Evolutionary conservation across 345 rosid genomes (phyloP).

Genomic region (Melaleuca quinquenervia): DNA sequence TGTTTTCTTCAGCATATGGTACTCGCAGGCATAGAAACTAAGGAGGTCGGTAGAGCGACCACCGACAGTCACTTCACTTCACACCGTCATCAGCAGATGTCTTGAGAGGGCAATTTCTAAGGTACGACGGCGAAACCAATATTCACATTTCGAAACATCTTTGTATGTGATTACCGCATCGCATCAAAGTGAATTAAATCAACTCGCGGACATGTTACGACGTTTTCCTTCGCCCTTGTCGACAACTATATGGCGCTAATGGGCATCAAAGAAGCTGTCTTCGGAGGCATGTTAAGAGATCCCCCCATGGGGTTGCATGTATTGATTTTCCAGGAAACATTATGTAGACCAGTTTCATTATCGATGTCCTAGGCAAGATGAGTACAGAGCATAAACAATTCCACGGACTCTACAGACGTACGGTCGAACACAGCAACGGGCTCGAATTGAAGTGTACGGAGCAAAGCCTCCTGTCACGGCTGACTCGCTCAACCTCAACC

Average conservation of each 20-base stretch:
- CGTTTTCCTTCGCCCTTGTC: background rate
- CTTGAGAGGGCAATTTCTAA: background rate
- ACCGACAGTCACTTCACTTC: background rate
- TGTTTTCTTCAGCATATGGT: background rate
- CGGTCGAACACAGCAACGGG: background rate
- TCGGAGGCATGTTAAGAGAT: background rate
- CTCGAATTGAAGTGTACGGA: background rate
- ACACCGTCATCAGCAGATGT: background rate
- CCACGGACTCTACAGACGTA: background rate
- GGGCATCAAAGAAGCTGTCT: background rate
- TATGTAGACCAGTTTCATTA: background rate
- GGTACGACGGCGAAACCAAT: background rate
- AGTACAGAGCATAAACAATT: background rate
- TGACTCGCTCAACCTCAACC: background rate
- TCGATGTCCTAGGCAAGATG: background rate
- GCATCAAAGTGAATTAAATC: background rate
- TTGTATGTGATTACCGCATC: background rate
- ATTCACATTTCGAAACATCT: background rate
- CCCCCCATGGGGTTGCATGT: background rate
- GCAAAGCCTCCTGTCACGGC: background rate
- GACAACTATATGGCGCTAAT: background rate
- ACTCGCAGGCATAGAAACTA: background rate
- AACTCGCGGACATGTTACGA: background rate
- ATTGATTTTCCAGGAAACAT: background rate
- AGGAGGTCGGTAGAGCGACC: background rate